Evolutionary conservation across 2,329 filamentous ascomycete species (phyloP).

Genomic region (Mariannaea sp.): DNA sequence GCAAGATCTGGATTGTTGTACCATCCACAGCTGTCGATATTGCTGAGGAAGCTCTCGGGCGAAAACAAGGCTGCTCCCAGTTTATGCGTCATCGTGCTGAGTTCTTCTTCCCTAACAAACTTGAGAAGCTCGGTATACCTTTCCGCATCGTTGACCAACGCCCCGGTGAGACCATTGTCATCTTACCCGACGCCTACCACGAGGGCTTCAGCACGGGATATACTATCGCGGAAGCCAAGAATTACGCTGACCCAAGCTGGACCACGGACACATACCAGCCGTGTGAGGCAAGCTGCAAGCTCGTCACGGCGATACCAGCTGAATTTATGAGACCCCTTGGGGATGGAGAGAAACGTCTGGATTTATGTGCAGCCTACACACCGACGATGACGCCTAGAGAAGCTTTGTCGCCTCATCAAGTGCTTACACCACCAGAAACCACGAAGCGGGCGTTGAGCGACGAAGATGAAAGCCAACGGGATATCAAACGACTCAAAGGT

Average conservation of each 20-base stretch:
- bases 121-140: slow-evolving; percentile 46
- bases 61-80: slow-evolving; percentile 44
- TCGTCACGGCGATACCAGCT: slow-evolving; percentile 45
- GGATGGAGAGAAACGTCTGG: slow-evolving; percentile 41
- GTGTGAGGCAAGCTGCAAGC: slow-evolving; percentile 41
- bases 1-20: slow-evolving; percentile 48
- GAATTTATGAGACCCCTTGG: slow-evolving; percentile 40
- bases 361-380: slow-evolving; percentile 41
- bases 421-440: slow-evolving; percentile 11
- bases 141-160: slow-evolving; percentile 46
- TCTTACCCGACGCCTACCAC: slow-evolving; percentile 48
- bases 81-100: slow-evolving; percentile 49
- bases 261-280: slow-evolving; percentile 43
- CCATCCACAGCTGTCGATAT: slow-evolving; percentile 44
- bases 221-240: slow-evolving; percentile 48
- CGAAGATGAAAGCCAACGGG: slow-evolving; percentile 15
- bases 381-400: not conserved
- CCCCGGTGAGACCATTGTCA: slow-evolving; percentile 47
- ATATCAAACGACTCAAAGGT: slow-evolving; percentile 29
- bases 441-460: slow-evolving; percentile 25
- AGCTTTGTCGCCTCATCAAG: slow-evolving; percentile 6
- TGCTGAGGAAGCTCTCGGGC: slow-evolving; percentile 43
- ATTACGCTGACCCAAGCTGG: slow-evolving; percentile 47
- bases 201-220: slow-evolving; percentile 50
- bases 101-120: slow-evolving; percentile 48